A percentile compares a stretch with the other conserved stretches of the same genome.
Conservation (phyloP, 306 rosid genomes). For the Cucurbita ficifolia region DNA sequence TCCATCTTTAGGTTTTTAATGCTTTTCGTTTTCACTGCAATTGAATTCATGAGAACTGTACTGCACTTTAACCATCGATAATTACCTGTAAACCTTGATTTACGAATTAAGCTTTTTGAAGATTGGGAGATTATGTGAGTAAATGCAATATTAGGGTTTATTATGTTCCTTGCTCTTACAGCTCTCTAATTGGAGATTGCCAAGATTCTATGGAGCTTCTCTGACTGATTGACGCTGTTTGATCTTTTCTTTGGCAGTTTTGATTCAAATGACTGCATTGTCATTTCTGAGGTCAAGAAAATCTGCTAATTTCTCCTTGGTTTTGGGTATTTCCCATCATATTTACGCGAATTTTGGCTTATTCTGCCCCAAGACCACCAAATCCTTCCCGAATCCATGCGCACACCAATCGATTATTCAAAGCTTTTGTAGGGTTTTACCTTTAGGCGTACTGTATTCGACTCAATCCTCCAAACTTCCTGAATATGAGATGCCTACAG, state of each 20-base stretch:
- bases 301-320: slow-evolving; percentile 17
- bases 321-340: slow-evolving; percentile 1
- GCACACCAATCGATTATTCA: slow-evolving; percentile 11
- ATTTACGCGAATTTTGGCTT: slow-evolving; percentile 4
- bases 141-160: not conserved
- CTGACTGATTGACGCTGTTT: not conserved
- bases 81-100: not conserved
- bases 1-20: not conserved
- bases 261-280: slow-evolving; percentile 17
- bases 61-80: not conserved
- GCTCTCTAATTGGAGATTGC: not conserved
- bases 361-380: slow-evolving; percentile 4
- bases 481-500: slow-evolving; percentile 84
- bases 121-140: not conserved
- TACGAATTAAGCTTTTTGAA: not conserved
- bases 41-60: not conserved
- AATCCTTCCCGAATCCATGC: slow-evolving; percentile 11
- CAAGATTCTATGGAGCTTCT: not conserved
- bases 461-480: slow-evolving; percentile 55
- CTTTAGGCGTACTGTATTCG: slow-evolving; percentile 19
- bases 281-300: slow-evolving; percentile 22
- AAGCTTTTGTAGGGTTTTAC: slow-evolving; percentile 40
- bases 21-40: not conserved
- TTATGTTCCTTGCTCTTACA: not conserved
- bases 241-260: not conserved